Conservation (phyloP, 2,329 filamentous ascomycete species). For the Dryadomyces quercivorus region DNA sequence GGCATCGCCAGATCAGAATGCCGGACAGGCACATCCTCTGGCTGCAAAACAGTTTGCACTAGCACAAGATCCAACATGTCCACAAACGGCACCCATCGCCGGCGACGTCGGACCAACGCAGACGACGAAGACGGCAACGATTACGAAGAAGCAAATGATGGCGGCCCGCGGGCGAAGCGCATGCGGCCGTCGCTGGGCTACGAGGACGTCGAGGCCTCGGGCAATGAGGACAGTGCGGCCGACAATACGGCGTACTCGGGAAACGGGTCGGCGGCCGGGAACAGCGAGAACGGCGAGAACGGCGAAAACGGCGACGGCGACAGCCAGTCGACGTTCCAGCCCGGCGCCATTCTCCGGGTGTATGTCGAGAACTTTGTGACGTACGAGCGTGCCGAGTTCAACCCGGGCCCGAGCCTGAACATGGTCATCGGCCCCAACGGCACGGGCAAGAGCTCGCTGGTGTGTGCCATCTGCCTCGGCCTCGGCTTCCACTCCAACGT, state of each 20-base stretch:
- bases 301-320: conserved; percentile 8
- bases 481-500: conserved; percentile 73
- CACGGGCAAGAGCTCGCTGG: conserved; percentile 92
- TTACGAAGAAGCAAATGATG: conserved; percentile 11
- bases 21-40: conserved; percentile 5
- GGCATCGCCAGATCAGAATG: neutral
- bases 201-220: neutral
- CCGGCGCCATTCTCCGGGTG: conserved; percentile 82
- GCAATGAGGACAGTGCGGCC: conserved; percentile 8
- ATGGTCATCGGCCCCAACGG: conserved; percentile 99
- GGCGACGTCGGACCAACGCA: conserved; percentile 30
- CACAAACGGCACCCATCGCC: conserved; percentile 18
- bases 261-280: too few species aligned
- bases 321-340: conserved; percentile 34
- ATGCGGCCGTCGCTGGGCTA: conserved; percentile 18
- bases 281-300: conserved; percentile 1
- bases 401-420: conserved; percentile 83
- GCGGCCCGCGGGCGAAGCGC: conserved; percentile 20
- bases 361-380: conserved; percentile 85
- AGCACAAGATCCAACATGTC: neutral
- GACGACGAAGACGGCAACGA: conserved; percentile 25
- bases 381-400: conserved; percentile 84
- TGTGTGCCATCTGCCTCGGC: conserved; percentile 91
- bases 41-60: conserved; percentile 19
- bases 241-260: conserved; percentile 7